A percentile compares a stretch with the other conserved stretches of the same genome.
These are phyloP conservation scores for Pseudohalonectria lignicola DNA, from an alignment of 2,329 filamentous ascomycete genomes.

Conservation along the genomic window DNA sequence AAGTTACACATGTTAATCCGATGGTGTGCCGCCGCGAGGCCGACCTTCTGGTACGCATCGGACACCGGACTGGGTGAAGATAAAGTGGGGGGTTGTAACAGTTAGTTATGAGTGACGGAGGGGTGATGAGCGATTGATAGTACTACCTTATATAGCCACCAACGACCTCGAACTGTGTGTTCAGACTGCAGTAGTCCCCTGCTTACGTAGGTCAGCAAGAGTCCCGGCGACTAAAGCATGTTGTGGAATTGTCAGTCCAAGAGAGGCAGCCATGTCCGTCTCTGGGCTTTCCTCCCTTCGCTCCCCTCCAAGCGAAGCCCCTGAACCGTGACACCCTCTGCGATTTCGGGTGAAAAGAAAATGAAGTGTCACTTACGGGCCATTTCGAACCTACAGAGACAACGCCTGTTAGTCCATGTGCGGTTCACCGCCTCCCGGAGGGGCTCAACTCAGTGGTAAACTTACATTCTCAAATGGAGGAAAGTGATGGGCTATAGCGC, in stretches of 20 bases:
- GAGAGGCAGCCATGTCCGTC: too few species aligned
- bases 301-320: too few species aligned
- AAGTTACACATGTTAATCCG: constrained; percentile 78
- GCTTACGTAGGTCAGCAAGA: background rate
- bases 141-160: constrained; percentile 51
- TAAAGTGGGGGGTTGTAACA: background rate
- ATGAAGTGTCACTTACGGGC: constrained; percentile 1
- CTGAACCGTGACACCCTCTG: too few species aligned
- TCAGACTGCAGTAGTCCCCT: constrained; percentile 2
- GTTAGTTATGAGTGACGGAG: background rate
- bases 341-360: background rate
- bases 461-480: constrained; percentile 2
- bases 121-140: background rate
- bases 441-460: too few species aligned
- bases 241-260: background rate
- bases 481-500: constrained; percentile 2
- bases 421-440: too few species aligned
- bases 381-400: constrained; percentile 1
- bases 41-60: constrained; percentile 64
- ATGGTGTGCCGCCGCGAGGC: constrained; percentile 62
- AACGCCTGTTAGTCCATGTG: background rate
- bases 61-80: constrained; percentile 21
- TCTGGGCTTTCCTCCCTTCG: too few species aligned
- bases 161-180: constrained; percentile 59
- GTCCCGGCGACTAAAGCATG: too few species aligned